Evolutionary conservation across 1,284 basidiomycete genomes (phyloP).

Genomic region (Lentinus polychrous): DNA sequence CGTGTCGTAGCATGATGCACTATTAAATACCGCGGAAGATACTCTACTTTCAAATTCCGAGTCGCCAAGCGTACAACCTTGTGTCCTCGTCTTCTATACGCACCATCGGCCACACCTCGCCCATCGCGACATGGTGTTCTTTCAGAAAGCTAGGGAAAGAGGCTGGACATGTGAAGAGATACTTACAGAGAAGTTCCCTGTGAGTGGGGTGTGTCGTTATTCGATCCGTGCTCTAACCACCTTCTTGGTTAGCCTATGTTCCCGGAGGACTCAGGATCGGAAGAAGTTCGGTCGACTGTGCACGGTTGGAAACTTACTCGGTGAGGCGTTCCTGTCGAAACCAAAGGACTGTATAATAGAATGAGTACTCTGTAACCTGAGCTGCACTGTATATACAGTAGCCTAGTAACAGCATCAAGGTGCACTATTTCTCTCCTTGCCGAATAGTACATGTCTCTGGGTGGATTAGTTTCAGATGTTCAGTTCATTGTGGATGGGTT

Average conservation of each 20-base stretch:
- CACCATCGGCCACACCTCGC: constrained; percentile 88
- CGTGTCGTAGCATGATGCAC: constrained; percentile 63
- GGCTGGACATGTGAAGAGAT: constrained; percentile 80
- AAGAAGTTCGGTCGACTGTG: constrained; percentile 64
- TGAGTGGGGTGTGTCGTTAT: constrained; percentile 24
- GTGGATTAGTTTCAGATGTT: too few relatives aligned
- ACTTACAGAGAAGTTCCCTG: constrained; percentile 58
- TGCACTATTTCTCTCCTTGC: too few relatives aligned
- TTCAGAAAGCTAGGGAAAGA: constrained; percentile 52
- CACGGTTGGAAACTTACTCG: constrained; percentile 66
- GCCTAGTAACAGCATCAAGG: too few relatives aligned
- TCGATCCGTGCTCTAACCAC: not conserved
- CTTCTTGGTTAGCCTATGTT: constrained; percentile 68
- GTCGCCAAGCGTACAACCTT: constrained; percentile 28
- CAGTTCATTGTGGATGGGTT: too few relatives aligned
- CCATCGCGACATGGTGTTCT: constrained; percentile 82
- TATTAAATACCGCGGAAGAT: constrained; percentile 71
- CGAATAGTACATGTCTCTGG: too few relatives aligned
- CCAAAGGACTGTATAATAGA: too few relatives aligned
- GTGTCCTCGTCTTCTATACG: constrained; percentile 85
- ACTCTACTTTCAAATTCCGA: constrained; percentile 21
- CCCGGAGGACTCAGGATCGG: constrained; percentile 76
- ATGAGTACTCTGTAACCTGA: too few relatives aligned
- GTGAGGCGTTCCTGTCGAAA: too few relatives aligned
- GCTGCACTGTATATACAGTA: too few relatives aligned